Base-by-base conservation (phyloP, 495 filamentous ascomycete genomes). In the Penicillium tannophilum region DNA sequence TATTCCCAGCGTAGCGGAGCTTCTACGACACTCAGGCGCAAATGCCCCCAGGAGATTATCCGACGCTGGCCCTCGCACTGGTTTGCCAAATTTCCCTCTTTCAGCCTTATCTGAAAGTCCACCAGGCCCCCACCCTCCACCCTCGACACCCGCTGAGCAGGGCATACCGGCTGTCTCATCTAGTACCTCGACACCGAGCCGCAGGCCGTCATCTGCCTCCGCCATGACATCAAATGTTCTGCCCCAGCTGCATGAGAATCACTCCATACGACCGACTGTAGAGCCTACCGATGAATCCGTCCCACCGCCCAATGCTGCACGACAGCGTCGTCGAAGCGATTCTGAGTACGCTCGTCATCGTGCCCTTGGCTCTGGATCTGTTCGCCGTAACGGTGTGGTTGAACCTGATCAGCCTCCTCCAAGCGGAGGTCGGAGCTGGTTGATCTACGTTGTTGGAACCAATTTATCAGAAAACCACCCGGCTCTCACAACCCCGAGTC, bases 391-490 rank as follows among this genome's bases (percentile, higher is more conserved):
- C 66, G 86, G 86, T 12, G 82, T 89, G 19, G 85, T 89, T 49
- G 86, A 86, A 60, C 85, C 86, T 14, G 86, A 88, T 60, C 75
- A 82, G 46, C 69, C 78, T 16, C 61, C 79, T 35, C 76, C 82
- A 17, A 70, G 71, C 36, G 70, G 75, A 49, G 79, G 79, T 58
- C 77, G 88, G 66, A 90, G 86, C 68, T 91, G 88, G 88, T 80
- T 91, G 63, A 90, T 91, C 20, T 91, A 91, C 67, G 88, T 91
- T 11, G 86, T 91, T 49, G 88, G 88, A 47, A 88, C 89, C 26
- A 89, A 87, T 56, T 81, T 90, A 30, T 88, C 89, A 4, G 87
- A 90, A 64, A 87, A 90, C 65, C 89, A 91, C 60, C 88, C 88
- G 46, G 88, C 89, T 17, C 81, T 91, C 63, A 88, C 88, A 17